phyloP scores from a whole-genome alignment of 768 basidiomycete genomes.

The Chlorophyllum brunneum region DNA sequence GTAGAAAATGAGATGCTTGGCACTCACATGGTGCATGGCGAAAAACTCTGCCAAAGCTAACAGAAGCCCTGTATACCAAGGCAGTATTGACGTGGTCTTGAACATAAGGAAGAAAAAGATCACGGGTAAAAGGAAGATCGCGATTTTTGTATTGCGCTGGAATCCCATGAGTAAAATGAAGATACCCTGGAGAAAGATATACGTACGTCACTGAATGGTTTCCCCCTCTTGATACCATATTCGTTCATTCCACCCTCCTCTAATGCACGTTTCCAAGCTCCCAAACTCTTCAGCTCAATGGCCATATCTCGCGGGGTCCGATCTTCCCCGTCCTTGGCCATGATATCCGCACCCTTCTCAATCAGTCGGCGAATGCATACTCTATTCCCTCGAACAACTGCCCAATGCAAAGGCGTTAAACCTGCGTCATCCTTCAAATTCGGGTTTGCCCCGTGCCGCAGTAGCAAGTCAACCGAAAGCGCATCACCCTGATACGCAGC shows the following conservation, averaged over 20 bases:
- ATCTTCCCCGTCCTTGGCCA: conserved; percentile 75
- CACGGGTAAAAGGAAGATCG: conserved; percentile 75
- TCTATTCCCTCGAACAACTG: conserved; percentile 91
- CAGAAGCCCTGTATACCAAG: conserved; percentile 86
- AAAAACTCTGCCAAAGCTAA: conserved; percentile 86
- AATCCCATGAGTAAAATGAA: conserved; percentile 1
- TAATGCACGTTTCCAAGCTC: conserved; percentile 85
- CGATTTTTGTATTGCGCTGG: conserved; percentile 78
- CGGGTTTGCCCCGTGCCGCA: conserved; percentile 83
- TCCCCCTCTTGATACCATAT: conserved; percentile 61
- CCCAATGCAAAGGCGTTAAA: conserved; percentile 93
- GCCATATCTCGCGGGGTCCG: conserved; percentile 96
- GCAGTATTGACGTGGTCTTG: conserved; percentile 74
- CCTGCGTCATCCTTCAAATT: conserved; percentile 77
- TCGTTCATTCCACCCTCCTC: conserved; percentile 85
- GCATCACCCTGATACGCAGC: conserved; percentile 99
- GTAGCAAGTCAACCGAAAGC: conserved; percentile 84
- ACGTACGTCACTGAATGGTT: conserved; percentile 67
- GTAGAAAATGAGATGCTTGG: background rate
- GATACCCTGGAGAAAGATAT: background rate
- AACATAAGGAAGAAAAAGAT: conserved; percentile 82
- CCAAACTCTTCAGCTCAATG: conserved; percentile 83
- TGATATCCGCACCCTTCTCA: conserved; percentile 82
- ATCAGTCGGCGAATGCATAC: conserved; percentile 80
- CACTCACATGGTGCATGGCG: conserved; percentile 88